A percentile compares a stretch with the other conserved stretches of the same genome.
These are phyloP conservation scores for Calcarisporium arbuscula DNA, from an alignment of 2,329 filamentous ascomycete species.

Conservation along the genomic window DNA sequence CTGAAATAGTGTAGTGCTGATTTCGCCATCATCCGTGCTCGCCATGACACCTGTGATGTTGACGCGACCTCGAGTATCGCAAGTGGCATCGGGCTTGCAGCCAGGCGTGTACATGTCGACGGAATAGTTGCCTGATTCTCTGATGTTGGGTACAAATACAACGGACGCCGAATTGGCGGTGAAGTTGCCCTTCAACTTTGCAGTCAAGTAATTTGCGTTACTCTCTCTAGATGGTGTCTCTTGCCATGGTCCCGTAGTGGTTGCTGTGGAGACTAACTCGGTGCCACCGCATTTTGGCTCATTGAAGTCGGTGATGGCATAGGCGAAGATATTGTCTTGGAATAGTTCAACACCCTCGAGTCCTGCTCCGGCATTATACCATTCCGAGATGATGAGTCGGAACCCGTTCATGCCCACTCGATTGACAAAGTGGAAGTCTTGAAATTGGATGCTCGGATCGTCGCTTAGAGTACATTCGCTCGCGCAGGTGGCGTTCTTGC, in stretches of 20 bases:
- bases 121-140: conserved; percentile 84
- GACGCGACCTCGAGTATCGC: conserved; percentile 68
- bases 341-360: conserved; percentile 82
- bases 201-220: conserved; percentile 70
- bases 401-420: conserved; percentile 81
- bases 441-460: conserved; percentile 58
- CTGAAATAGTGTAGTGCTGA: conserved; percentile 65
- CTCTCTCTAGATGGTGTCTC: conserved; percentile 62
- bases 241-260: conserved; percentile 67
- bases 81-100: conserved; percentile 74
- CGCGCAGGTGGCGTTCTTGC: conserved; percentile 66
- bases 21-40: conserved; percentile 35
- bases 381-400: conserved; percentile 76
- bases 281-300: conserved; percentile 72
- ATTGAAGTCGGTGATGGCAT: conserved; percentile 82
- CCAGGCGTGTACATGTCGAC: conserved; percentile 91
- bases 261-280: conserved; percentile 56
- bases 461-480: conserved; percentile 77
- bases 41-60: conserved; percentile 72
- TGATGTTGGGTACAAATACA: conserved; percentile 76
- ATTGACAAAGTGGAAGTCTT: conserved; percentile 92
- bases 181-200: conserved; percentile 51
- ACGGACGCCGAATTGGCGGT: conserved; percentile 59
- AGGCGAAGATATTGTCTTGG: conserved; percentile 76
- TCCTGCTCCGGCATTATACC: conserved; percentile 81